phyloP scores from a whole-genome alignment of 73 alveolate genomes.

The Paramecium caudatum region DNA sequence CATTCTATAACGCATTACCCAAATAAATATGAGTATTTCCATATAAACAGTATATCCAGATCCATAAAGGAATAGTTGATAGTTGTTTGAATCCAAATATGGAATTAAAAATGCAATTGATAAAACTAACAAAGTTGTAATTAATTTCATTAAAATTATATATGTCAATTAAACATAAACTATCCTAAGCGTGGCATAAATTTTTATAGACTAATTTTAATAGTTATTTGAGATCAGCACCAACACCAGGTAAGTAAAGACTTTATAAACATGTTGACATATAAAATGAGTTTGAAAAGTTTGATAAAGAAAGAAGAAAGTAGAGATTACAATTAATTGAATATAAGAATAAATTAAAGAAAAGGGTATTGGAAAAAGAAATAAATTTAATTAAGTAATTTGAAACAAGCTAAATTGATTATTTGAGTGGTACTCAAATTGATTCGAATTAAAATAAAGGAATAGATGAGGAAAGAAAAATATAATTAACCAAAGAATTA shows the following conservation, averaged over 20 bases:
- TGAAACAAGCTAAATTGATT: conserved; percentile 37
- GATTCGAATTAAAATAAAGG: conserved; percentile 11
- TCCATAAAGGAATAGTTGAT: not conserved
- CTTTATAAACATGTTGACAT: conserved; percentile 84
- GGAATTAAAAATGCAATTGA: not conserved
- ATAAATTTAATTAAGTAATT: conserved; percentile 43
- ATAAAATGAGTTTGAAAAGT: conserved; percentile 79
- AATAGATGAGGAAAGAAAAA: conserved; percentile 59
- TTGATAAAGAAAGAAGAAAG: conserved; percentile 77
- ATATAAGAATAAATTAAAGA: conserved; percentile 78
- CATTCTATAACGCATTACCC: conserved; percentile 16
- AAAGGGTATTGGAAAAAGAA: conserved; percentile 70
- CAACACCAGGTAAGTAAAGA: conserved; percentile 71
- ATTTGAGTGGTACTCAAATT: conserved; percentile 30
- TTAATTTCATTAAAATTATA: conserved; percentile 10
- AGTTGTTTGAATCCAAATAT: not conserved
- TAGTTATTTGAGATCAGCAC: conserved; percentile 70
- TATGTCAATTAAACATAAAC: conserved; percentile 71
- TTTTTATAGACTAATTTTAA: conserved; percentile 70
- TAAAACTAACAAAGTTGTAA: conserved; percentile 9
- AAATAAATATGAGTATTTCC: conserved; percentile 10
- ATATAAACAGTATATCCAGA: not conserved
- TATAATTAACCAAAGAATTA: conserved; percentile 29
- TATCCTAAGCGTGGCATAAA: conserved; percentile 70
- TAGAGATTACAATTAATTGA: conserved; percentile 74